Base-by-base conservation (phyloP, 2,329 filamentous ascomycete species). In the Fusarium sp. region DNA sequence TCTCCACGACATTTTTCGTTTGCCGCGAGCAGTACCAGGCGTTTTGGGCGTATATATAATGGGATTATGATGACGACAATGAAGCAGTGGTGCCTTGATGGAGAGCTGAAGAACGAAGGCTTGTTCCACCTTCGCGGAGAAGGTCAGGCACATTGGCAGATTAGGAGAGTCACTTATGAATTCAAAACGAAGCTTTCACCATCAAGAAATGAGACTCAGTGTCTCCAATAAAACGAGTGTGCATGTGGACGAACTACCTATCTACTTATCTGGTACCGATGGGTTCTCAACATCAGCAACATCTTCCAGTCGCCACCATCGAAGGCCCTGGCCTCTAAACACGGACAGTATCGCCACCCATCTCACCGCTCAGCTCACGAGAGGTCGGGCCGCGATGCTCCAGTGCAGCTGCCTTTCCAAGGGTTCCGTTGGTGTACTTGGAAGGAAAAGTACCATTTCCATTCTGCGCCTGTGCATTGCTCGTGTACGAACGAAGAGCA, bases 351-450 rank as follows among this genome's bases (percentile, higher is more conserved):
- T 90, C 88, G 20, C 88, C 88, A 61, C 87, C 87, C 87, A 90
- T 88, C 83, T 90, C 88, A 54, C 88, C 88, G 73, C 85, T 84
- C 79, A 90, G 74, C 73, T 89, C 87, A 59, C 88, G 79, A 75
- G 85, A 87, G 38, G 86, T 86, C 50, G 84, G 80, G 4, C 85
- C 86, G n/a, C 83, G 81, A 32, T 84, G 77, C 65, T 67, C 74
- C 49, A 75, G 67, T 23, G 69, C 73, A 33, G 70, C 69, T 23
- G 71, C 63, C 62, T 77, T 76, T 26, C 71, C 73, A 49, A 70
- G 64, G 35, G 76, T 73, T 26, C 75, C 74, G 60, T 78, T 77
- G 64, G 69, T 62, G 44, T 54, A 62, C 32, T 70, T 69, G 35
- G 63, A 58, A 33, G 54, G 42, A 26, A 55, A 53, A 54, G 35